A percentile compares a stretch with the other conserved stretches of the same genome.
phyloP scores from a whole-genome alignment of 2,329 filamentous ascomycete species.

The Penicillium sp. region DNA sequence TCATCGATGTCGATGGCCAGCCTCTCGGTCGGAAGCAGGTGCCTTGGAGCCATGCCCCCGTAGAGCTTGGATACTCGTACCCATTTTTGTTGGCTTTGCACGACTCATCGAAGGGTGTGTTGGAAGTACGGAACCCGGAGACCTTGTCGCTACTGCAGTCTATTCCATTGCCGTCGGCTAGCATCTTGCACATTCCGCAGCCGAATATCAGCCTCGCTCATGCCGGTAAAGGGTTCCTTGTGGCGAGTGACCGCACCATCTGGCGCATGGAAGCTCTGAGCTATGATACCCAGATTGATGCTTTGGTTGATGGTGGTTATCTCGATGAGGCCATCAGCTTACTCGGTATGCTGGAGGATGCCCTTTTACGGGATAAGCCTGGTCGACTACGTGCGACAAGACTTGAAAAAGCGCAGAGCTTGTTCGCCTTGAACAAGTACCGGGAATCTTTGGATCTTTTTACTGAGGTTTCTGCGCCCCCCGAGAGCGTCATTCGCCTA shows the following conservation, averaged over 20 bases:
- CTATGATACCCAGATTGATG: slow-evolving; percentile 85
- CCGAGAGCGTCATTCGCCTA: slow-evolving; percentile 79
- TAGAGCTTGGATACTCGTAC: slow-evolving; percentile 93
- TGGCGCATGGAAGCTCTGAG: slow-evolving; percentile 96
- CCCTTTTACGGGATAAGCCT: slow-evolving; percentile 77
- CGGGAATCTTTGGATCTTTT: slow-evolving; percentile 86
- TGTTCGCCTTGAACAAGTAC: slow-evolving; percentile 83
- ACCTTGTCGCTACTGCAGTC: slow-evolving; percentile 88
- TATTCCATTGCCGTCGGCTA: slow-evolving; percentile 76
- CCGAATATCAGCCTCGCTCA: slow-evolving; percentile 93
- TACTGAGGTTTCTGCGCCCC: slow-evolving; percentile 83
- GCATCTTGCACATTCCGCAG: slow-evolving; percentile 84
- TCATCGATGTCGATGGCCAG: slow-evolving; percentile 81
- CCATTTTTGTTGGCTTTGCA: slow-evolving; percentile 90
- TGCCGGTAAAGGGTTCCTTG: slow-evolving; percentile 91
- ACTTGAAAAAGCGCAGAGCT: slow-evolving; percentile 81
- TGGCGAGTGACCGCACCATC: slow-evolving; percentile 84
- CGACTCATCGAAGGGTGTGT: slow-evolving; percentile 73
- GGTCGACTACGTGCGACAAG: slow-evolving; percentile 80
- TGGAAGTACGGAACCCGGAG: slow-evolving; percentile 91
- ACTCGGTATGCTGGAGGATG: slow-evolving; percentile 86
- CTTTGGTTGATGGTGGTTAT: slow-evolving; percentile 69
- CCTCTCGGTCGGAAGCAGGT: slow-evolving; percentile 80
- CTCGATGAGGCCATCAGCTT: slow-evolving; percentile 93
- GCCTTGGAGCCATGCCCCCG: slow-evolving; percentile 86